These are phyloP conservation scores for Psidium guajava DNA, from an alignment of 345 rosid species.

Conservation along the genomic window DNA sequence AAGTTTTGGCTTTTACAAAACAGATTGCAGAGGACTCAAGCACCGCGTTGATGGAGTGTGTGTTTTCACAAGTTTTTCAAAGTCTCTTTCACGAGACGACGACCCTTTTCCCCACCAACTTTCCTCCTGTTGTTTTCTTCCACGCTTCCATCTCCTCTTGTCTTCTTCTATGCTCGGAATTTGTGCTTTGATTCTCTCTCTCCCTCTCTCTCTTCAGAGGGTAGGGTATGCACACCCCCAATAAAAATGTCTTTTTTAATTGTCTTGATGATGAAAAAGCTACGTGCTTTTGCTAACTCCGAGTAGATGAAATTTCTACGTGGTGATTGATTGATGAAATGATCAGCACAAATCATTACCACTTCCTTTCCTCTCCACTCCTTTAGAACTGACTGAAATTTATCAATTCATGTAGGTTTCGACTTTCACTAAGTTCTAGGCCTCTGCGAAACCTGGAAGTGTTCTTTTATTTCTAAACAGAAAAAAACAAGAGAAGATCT, in stretches of 20 bases:
- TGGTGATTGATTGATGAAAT: neutral
- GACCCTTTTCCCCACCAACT: slow-evolving; percentile 48
- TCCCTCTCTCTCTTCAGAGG: neutral
- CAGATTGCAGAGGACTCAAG: neutral
- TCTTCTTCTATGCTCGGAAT: slow-evolving; percentile 51
- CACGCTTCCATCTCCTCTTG: slow-evolving; percentile 35
- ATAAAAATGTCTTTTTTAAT: neutral
- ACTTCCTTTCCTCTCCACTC: neutral
- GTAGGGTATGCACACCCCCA: neutral
- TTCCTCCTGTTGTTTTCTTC: slow-evolving; percentile 31
- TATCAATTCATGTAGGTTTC: neutral
- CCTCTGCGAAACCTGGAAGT: neutral
- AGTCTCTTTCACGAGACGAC: slow-evolving; percentile 48
- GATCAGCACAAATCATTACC: neutral
- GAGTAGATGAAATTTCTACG: neutral
- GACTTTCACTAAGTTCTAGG: neutral
- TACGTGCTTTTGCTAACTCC: neutral
- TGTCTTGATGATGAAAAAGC: neutral
- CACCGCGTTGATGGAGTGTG: neutral
- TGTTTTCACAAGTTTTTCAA: neutral
- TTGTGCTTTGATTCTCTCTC: slow-evolving; percentile 41
- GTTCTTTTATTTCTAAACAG: neutral
- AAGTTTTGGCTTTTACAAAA: neutral
- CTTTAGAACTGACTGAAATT: neutral
- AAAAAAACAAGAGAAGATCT: neutral